Evolutionary conservation across 345 rosid genomes (phyloP).

Genomic region (Lumnitzera racemosa): DNA sequence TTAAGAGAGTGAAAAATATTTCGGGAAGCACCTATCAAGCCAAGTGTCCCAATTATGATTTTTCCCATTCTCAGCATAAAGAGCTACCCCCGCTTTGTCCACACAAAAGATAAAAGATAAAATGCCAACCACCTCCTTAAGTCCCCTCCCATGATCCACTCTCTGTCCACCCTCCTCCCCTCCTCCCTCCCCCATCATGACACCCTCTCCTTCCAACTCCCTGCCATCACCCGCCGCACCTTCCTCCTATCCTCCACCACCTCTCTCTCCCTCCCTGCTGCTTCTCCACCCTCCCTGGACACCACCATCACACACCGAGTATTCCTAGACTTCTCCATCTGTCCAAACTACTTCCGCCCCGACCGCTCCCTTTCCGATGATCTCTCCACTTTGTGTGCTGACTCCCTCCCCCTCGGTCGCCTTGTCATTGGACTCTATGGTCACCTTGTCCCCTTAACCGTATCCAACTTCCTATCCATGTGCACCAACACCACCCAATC

Average conservation of each 20-base stretch:
- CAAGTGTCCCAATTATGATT: too few species aligned
- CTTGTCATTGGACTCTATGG: constrained; percentile 76
- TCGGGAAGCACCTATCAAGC: too few species aligned
- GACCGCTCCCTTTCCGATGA: constrained; percentile 38
- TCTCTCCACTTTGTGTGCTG: constrained; percentile 42
- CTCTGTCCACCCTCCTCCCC: constrained; percentile 14
- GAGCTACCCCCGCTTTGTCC: neutral
- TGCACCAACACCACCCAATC: constrained; percentile 32
- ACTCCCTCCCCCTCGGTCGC: constrained; percentile 63
- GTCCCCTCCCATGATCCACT: constrained; percentile 1
- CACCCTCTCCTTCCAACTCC: constrained; percentile 13
- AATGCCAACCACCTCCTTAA: too few species aligned
- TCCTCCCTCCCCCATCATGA: constrained; percentile 8
- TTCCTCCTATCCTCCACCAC: constrained; percentile 25
- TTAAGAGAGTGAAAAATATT: too few species aligned
- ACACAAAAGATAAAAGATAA: too few species aligned
- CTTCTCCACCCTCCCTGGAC: constrained; percentile 30
- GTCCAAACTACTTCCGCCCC: constrained; percentile 65
- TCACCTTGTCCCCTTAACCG: constrained; percentile 62
- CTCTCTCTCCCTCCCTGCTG: constrained; percentile 25
- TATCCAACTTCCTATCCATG: constrained; percentile 78
- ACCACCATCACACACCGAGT: constrained; percentile 80
- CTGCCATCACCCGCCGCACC: constrained; percentile 34
- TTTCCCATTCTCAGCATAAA: too few species aligned
- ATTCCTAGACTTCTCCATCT: constrained; percentile 82